Conservation (phyloP, 371 early-diverging fungal species). For the Mortierella sp. region DNA sequence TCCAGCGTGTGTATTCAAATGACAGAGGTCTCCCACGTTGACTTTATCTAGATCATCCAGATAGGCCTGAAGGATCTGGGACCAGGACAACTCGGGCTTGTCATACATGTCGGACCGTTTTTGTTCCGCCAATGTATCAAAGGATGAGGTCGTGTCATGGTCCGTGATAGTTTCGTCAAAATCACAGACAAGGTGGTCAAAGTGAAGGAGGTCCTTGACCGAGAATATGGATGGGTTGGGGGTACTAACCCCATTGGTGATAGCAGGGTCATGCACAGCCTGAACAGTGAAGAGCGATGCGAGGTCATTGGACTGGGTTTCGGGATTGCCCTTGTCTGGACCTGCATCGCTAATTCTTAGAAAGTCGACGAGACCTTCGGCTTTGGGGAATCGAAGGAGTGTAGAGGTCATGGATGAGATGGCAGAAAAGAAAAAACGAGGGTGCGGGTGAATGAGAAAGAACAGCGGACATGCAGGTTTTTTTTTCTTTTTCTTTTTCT, state of each 20-base stretch:
- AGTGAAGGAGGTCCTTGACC: slow-evolving; percentile 9
- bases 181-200: slow-evolving; percentile 44
- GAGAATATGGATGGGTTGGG: neutral
- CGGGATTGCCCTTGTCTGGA: neutral
- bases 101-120: slow-evolving; percentile 15
- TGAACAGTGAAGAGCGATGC: slow-evolving; percentile 9
- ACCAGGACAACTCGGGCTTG: slow-evolving; percentile 36
- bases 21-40: slow-evolving; percentile 29
- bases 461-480: no score
- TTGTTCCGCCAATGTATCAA: slow-evolving; percentile 28
- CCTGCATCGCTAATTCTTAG: slow-evolving; percentile 2
- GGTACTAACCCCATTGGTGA: slow-evolving; percentile 9
- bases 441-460: no score
- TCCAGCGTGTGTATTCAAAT: slow-evolving; percentile 12
- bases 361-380: slow-evolving; percentile 38
- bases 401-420: slow-evolving; percentile 22
- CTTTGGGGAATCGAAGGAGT: slow-evolving; percentile 40
- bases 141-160: slow-evolving; percentile 48
- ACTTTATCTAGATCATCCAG: slow-evolving; percentile 44
- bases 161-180: slow-evolving; percentile 53
- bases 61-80: slow-evolving; percentile 44
- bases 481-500: no score
- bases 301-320: neutral
- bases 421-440: neutral
- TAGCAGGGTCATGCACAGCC: slow-evolving; percentile 14